Evolutionary conservation across 352 stramenopile species (phyloP).

Genomic region (Globisporangium nunn): DNA sequence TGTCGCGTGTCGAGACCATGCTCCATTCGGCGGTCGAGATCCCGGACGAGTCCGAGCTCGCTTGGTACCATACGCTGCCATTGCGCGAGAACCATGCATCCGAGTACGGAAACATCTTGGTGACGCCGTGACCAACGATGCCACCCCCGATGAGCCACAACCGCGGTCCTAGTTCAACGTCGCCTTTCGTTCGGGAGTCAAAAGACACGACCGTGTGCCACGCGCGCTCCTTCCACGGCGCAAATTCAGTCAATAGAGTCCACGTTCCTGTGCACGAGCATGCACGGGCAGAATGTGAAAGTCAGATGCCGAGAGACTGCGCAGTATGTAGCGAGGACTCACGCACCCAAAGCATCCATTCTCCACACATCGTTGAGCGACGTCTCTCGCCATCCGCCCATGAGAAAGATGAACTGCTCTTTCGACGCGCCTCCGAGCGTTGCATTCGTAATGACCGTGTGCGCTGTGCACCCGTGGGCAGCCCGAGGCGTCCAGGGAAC

Average conservation of each 20-base stretch:
- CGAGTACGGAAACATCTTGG: conserved; percentile 65
- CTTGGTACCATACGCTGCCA: conserved; percentile 38
- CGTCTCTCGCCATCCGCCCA: conserved; percentile 62
- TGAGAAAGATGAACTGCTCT: conserved; percentile 47
- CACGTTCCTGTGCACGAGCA: conserved; percentile 19
- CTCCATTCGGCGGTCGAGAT: conserved; percentile 76
- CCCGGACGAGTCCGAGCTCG: conserved; percentile 58
- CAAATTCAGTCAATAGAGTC: conserved; percentile 24
- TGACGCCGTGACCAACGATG: conserved; percentile 59
- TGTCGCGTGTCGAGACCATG: conserved; percentile 37
- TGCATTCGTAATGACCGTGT: conserved; percentile 42
- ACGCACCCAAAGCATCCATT: conserved; percentile 31
- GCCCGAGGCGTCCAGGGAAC: conserved; percentile 50
- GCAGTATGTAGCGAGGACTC: neutral
- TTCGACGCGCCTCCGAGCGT: conserved; percentile 47
- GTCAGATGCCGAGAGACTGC: neutral
- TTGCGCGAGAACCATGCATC: conserved; percentile 73
- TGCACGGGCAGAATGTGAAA: neutral
- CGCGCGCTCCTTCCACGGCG: conserved; percentile 59
- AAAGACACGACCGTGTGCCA: conserved; percentile 77
- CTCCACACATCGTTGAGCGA: conserved; percentile 67
- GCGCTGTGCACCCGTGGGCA: conserved; percentile 47
- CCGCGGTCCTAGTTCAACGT: conserved; percentile 50
- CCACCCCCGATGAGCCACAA: conserved; percentile 75
- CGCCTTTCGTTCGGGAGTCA: conserved; percentile 51